Evolutionary conservation across 441 rosid species (phyloP), one percentile per base, ranked within the genome.

Genomic region (Eruca vesicaria): DNA sequence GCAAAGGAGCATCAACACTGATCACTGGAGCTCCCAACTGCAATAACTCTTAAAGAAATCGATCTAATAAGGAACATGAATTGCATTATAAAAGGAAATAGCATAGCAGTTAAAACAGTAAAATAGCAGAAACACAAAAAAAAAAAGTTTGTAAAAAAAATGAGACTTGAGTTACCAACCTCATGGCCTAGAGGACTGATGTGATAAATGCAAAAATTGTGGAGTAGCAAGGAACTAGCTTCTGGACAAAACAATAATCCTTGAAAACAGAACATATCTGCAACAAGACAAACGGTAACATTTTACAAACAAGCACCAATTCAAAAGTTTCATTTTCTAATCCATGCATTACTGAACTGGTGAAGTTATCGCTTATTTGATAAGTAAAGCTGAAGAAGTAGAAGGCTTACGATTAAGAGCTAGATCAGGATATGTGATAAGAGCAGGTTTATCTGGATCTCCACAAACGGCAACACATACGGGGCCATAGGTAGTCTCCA

Each of bases 161-260:
- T 38, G 74, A 80, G 56, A 45, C 57, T 67, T 48, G 56, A 82
- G 71, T 80, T 65, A 84, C 94, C 80, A 84, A 93, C 98, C 98
- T 93, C 95, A 43, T 95, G 99, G 72, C 98, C 98, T 62, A 97
- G 94, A 66, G 99, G 98, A 81, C 86, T 86, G 67, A 95, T 91
- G 77, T 93, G 99, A 82, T 93, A 95, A 79, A 91, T 82, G 82
- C 99, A 93, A 73, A 95, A 95, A 83, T 93, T 95, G 87, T 93
- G 94, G 21, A 93, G 95, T 28, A 95, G 86, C 84, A 95, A 85
- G 28, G 99, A 93, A 81, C 89, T 85, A 65, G 98, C 96, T 82
- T 95, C 98, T 7, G 93, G 89, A 79, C 95, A 91, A 84, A 88
- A 91, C 83, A 95, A 86, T 63, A 95, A 84, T 73, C 95, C 95